Base-by-base conservation (phyloP, 2,329 filamentous ascomycete genomes). In the Cladophialophora exuberans region DNA sequence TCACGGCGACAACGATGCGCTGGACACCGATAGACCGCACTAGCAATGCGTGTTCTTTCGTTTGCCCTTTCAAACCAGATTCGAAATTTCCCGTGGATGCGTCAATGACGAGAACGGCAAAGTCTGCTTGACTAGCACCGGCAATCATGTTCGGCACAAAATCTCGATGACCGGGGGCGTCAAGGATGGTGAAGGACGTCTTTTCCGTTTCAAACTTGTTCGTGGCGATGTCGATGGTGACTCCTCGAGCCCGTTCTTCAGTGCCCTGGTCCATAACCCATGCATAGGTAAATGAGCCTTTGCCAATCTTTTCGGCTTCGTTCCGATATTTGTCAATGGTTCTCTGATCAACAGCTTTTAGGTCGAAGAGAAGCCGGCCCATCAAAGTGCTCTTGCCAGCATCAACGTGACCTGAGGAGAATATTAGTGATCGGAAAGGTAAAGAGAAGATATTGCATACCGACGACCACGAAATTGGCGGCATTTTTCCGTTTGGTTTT, bases 101-200 rank as follows among this genome's bases (percentile, higher is more conserved):
- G 69, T 99, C 94, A 57, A 99, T 90, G 17, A 99, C 94, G 2
- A 99, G 78, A 0, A 99, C 88, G 0, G 92, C 94, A 71, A 97
- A 94, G 70, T 99, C 94, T 7, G 94, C 95, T 72, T 97, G 93
- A 56, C 89, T 94, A 3, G 93, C 91, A 11, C 94, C 94, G 2
- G 93, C 93, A 69, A 99, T 97, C 94, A 99, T 99, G 71, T 97
- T 99, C 0, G 94, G 94, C 17, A 99, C 91, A 68, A 97, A 99
- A 69, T 99, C 94, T 57, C 86, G 83, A 72, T 99, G 94, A 0
- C 94, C 94, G 0, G 94, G 94, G 0, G 94, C 93, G 69, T 99
- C 94, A 3, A 99, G 80, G 41, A 99, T 96, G 1, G 94, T 97
- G 67, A 97, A 97, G 9, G 82, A 83, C 0, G 90, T 94, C 47